A percentile compares a stretch with the other conserved stretches of the same genome.
Evolutionary conservation across 192 early-diverging fungal genomes (phyloP).

Genomic region (Coemansia asiatica): DNA sequence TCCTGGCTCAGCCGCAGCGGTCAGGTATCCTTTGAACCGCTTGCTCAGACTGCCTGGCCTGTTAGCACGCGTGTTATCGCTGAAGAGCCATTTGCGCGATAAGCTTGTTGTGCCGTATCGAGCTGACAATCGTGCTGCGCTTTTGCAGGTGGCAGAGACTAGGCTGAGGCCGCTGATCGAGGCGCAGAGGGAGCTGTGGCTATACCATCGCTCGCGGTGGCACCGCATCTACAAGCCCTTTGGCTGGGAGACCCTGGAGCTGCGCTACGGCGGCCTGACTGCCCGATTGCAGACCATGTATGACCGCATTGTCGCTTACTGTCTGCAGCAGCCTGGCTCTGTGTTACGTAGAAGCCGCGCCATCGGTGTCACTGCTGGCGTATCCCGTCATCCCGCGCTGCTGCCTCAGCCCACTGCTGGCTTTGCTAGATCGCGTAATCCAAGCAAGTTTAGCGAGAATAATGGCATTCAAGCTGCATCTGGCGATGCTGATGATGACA

Average conservation of each 20-base stretch:
- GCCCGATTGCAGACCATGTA: constrained; percentile 69
- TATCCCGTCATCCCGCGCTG: constrained; percentile 42
- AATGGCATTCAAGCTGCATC: no score
- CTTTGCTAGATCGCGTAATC: constrained; percentile 16
- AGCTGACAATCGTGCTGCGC: constrained; percentile 52
- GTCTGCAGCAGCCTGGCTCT: constrained; percentile 21
- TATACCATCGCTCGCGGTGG: constrained; percentile 79
- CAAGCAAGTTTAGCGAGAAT: constrained; percentile 17
- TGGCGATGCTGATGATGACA: background rate
- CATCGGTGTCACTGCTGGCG: constrained; percentile 46
- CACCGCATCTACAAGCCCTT: constrained; percentile 78
- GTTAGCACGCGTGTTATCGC: constrained; percentile 64
- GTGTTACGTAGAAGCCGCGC: constrained; percentile 42
- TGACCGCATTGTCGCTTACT: constrained; percentile 64
- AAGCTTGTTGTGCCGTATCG: constrained; percentile 64
- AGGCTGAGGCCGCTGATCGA: constrained; percentile 60
- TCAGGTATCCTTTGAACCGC: constrained; percentile 66
- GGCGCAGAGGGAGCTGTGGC: constrained; percentile 71
- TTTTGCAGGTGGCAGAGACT: constrained; percentile 60
- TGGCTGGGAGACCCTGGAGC: constrained; percentile 82
- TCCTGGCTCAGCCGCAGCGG: background rate
- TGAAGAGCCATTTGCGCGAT: constrained; percentile 72
- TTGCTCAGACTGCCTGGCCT: constrained; percentile 68
- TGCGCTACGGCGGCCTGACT: constrained; percentile 76
- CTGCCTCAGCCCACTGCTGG: constrained; percentile 9